These are phyloP conservation scores for Leishmania tarentolae DNA, from an alignment of 208 protist genomes.

Conservation along the genomic window DNA sequence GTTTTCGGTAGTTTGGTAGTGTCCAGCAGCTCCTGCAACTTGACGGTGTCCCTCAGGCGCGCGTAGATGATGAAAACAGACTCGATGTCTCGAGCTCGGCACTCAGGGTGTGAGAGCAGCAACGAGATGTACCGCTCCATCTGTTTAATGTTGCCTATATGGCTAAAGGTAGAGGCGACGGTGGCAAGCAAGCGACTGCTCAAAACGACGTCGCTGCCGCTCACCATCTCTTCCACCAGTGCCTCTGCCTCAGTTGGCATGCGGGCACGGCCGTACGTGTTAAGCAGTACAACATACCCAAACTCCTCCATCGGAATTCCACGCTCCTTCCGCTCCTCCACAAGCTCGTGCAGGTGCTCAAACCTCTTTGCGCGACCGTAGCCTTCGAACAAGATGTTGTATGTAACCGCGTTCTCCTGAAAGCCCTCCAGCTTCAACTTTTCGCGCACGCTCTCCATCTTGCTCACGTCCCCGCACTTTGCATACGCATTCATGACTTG, in stretches of 20 bases:
- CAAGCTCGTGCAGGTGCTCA: constrained; percentile 81
- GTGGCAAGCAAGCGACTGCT: constrained; percentile 80
- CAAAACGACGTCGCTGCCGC: constrained; percentile 52
- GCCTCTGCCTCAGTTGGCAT: constrained; percentile 71
- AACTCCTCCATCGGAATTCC: constrained; percentile 89
- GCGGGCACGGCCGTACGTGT: constrained; percentile 75
- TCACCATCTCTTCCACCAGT: constrained; percentile 80
- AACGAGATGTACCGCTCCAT: constrained; percentile 84
- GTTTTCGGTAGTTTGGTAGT: constrained; percentile 59
- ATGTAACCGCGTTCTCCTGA: constrained; percentile 83
- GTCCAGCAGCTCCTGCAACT: constrained; percentile 87
- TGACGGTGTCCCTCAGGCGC: constrained; percentile 76
- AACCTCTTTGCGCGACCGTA: constrained; percentile 88
- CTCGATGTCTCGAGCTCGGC: constrained; percentile 75
- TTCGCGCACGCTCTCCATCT: constrained; percentile 80
- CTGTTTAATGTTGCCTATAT: constrained; percentile 61
- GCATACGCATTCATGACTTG: constrained; percentile 92
- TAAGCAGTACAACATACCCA: constrained; percentile 84
- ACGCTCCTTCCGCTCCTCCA: constrained; percentile 71
- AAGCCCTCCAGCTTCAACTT: constrained; percentile 70
- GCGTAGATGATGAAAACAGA: constrained; percentile 86
- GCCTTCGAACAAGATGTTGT: constrained; percentile 91
- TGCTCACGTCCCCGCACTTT: constrained; percentile 86
- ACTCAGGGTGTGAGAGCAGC: constrained; percentile 78
- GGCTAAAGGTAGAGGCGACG: constrained; percentile 73